These are phyloP conservation scores for Sporothrix schenckii DNA, from an alignment of 2,329 filamentous ascomycete species.

Conservation along the genomic window DNA sequence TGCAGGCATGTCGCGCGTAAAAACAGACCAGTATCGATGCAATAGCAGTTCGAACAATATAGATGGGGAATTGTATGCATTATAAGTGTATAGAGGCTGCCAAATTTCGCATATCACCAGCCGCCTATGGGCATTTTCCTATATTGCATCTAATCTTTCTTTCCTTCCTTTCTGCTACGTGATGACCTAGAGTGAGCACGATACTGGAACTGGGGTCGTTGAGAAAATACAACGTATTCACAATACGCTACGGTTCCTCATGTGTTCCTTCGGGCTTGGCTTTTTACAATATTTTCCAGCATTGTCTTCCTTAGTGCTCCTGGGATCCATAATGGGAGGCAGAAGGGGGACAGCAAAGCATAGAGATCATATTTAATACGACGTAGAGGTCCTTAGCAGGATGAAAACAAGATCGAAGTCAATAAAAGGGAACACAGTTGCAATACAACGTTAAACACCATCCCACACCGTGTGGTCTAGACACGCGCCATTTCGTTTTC, in stretches of 20 bases:
- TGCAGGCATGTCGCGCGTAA: too few species aligned
- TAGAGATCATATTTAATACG: not conserved
- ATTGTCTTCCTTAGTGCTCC: not conserved
- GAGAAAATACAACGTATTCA: constrained; percentile 3
- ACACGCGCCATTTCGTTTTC: not conserved
- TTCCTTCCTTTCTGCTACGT: not conserved
- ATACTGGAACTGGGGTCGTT: not conserved
- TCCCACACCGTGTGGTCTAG: constrained; percentile 3
- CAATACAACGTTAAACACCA: not conserved
- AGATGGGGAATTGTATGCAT: not conserved
- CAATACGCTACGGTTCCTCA: not conserved
- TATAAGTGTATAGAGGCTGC: not conserved
- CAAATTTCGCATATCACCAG: not conserved
- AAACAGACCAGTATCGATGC: not conserved
- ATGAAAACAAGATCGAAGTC: constrained; percentile 6
- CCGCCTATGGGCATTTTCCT: not conserved
- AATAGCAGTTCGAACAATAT: not conserved
- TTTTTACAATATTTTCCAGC: not conserved
- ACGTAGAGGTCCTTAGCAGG: not conserved
- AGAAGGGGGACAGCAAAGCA: not conserved
- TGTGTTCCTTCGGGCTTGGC: constrained; percentile 12
- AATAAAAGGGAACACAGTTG: not conserved
- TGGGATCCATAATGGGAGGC: not conserved
- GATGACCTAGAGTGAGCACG: not conserved
- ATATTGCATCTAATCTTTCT: constrained; percentile 17